These are phyloP conservation scores for Sclerotinia minor DNA, from an alignment of 2,329 filamentous ascomycete species.

Conservation along the genomic window DNA sequence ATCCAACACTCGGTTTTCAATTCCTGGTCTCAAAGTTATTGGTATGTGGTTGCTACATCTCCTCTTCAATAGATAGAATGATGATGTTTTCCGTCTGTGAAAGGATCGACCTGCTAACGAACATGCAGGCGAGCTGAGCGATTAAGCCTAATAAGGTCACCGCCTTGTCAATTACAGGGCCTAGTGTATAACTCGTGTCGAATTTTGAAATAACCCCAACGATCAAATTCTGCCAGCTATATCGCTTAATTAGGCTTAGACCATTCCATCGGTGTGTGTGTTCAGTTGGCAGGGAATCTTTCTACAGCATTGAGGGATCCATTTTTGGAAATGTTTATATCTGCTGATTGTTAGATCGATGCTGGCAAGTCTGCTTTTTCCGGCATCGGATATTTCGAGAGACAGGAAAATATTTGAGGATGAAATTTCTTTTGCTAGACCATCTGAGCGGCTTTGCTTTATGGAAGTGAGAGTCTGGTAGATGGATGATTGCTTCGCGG, in stretches of 20 bases:
- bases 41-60: not conserved
- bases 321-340: not conserved
- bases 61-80: not conserved
- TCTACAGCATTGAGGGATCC: not conserved
- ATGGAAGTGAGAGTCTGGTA: not conserved
- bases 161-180: no score
- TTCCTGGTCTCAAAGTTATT: constrained; percentile 1
- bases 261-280: no score
- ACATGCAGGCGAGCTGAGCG: no score
- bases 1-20: no score
- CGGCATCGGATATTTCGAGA: not conserved
- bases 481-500: no score
- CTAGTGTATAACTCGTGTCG: no score
- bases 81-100: not conserved
- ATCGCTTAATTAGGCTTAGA: no score
- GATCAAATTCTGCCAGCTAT: no score
- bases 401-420: not conserved
- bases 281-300: not conserved
- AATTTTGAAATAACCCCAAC: no score
- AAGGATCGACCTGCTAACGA: no score
- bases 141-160: no score
- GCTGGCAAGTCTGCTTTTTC: not conserved
- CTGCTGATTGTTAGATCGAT: not conserved
- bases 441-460: not conserved
- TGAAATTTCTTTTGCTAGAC: not conserved